Percentiles rank a stretch among this genome's conserved stretches.
Evolutionary conservation across 2,329 filamentous ascomycete species (phyloP).

Genomic region (Pestalotiopsis sp.): DNA sequence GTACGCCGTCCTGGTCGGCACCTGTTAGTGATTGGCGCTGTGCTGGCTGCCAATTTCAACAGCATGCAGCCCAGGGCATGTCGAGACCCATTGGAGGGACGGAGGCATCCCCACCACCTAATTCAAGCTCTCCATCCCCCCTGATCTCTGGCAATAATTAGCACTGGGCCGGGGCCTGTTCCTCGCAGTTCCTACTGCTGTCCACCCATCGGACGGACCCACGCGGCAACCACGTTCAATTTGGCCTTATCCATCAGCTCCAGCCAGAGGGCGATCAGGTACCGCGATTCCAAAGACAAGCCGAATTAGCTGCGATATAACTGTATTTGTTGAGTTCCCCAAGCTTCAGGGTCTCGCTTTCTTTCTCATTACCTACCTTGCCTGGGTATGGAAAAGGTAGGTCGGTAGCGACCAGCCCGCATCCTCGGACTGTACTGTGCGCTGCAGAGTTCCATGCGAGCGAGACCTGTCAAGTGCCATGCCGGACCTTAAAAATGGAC

Average conservation of each 20-base stretch:
- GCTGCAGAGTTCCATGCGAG: not conserved
- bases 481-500: not conserved
- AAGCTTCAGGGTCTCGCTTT: too few relatives aligned
- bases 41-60: not conserved
- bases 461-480: not conserved
- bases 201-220: not conserved
- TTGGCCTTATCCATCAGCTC: not conserved
- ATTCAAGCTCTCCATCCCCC: conserved; percentile 8
- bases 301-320: not conserved
- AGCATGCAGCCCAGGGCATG: not conserved
- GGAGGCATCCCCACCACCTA: conserved; percentile 5
- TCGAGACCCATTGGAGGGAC: not conserved
- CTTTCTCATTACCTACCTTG: not conserved
- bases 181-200: not conserved
- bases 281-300: not conserved
- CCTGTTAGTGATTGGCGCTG: not conserved
- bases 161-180: not conserved
- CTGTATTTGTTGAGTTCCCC: too few relatives aligned
- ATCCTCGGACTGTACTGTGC: not conserved
- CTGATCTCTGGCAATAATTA: conserved; percentile 6
- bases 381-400: too few relatives aligned
- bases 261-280: not conserved
- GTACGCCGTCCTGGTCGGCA: not conserved
- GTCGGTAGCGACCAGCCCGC: too few relatives aligned
- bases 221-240: conserved; percentile 4